phyloP scores from a whole-genome alignment of 179 eudicot genomes.

The Beta macrorhiza region DNA sequence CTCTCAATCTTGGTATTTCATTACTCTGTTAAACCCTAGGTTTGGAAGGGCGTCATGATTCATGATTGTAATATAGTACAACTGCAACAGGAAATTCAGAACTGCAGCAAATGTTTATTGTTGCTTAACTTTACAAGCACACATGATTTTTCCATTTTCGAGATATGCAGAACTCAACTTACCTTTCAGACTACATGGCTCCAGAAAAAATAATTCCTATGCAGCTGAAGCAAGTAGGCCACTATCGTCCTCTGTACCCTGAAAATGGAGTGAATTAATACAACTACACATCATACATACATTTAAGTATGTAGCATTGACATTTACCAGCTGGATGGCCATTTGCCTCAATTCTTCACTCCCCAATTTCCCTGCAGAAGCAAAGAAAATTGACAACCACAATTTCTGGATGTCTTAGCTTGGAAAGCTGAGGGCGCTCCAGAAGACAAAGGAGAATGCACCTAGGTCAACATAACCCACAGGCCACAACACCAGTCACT shows the following conservation, averaged over 20 bases:
- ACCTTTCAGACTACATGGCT: constrained; percentile 20
- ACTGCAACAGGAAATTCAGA: background rate
- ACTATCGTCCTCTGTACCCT: background rate
- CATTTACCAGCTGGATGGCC: constrained; percentile 13
- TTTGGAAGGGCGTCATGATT: background rate
- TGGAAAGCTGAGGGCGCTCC: background rate
- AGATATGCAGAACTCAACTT: background rate
- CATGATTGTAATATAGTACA: background rate
- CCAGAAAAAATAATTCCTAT: background rate
- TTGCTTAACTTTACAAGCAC: background rate
- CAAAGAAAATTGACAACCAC: background rate
- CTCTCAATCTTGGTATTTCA: background rate
- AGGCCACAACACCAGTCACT: background rate
- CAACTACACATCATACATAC: background rate
- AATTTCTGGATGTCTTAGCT: background rate
- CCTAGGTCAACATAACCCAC: background rate
- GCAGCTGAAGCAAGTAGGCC: background rate
- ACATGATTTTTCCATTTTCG: background rate
- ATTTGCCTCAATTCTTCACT: background rate
- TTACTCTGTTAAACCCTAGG: background rate
- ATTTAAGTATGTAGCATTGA: background rate
- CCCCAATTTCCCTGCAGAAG: background rate
- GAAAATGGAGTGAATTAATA: background rate
- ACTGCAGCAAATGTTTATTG: background rate
- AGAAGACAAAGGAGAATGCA: constrained; percentile 14